Conservation (phyloP, 306 rosid species). For the Fragaria nilgerrensis region DNA sequence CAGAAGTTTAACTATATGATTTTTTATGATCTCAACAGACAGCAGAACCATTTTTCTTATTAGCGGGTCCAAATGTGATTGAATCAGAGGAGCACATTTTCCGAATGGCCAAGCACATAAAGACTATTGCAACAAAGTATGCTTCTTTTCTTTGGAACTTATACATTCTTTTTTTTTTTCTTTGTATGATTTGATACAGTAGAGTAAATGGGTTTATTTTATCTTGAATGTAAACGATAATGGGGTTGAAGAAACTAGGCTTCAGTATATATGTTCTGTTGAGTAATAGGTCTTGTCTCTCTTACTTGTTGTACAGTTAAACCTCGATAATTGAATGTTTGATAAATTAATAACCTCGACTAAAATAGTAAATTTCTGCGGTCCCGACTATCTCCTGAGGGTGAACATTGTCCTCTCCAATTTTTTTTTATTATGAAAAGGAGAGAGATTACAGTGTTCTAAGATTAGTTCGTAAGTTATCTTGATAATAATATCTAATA, state of each 20-base stretch:
- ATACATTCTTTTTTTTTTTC: background rate
- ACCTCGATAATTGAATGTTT: too few relatives aligned
- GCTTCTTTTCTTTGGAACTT: conserved; percentile 18
- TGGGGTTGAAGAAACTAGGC: background rate
- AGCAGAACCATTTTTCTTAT: conserved; percentile 78
- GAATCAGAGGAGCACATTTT: conserved; percentile 87
- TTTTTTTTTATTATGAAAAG: background rate
- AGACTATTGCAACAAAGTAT: conserved; percentile 67
- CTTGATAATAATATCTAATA: conserved; percentile 13
- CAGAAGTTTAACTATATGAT: background rate
- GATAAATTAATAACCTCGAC: too few relatives aligned
- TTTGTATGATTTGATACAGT: background rate
- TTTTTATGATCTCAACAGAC: conserved; percentile 40
- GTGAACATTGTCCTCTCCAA: background rate
- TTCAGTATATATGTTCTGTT: background rate
- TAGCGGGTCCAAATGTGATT: conserved; percentile 97
- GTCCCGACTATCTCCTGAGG: background rate
- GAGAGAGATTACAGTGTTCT: background rate
- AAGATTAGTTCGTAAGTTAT: background rate
- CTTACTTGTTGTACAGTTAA: background rate
- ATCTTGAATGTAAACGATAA: background rate
- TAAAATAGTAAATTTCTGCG: too few relatives aligned
- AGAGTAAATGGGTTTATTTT: background rate
- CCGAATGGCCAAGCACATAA: conserved; percentile 73
- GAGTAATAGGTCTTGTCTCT: background rate